Evolutionary conservation across 129 eudicot genomes (phyloP).

Genomic region (Helianthus annuus): HanXRQr2.0-SUNRISE NC_035436.2:150576431-150576930

Average conservation of each 20-base stretch:
- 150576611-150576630: slow-evolving; percentile 74
- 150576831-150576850: slow-evolving; percentile 62
- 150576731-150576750: slow-evolving; percentile 51
- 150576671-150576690: not conserved
- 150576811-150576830: slow-evolving; percentile 88
- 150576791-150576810: slow-evolving; percentile 67
- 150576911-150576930: not conserved
- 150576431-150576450: slow-evolving; percentile 69
- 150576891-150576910: not conserved
- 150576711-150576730: not conserved
- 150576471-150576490: slow-evolving; percentile 87
- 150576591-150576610: slow-evolving; percentile 77
- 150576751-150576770: slow-evolving; percentile 84
- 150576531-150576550: slow-evolving; percentile 89
- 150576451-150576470: slow-evolving; percentile 77
- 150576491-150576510: slow-evolving; percentile 77
- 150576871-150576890: slow-evolving; percentile 6
- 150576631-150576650: slow-evolving; percentile 80
- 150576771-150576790: slow-evolving; percentile 65
- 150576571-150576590: slow-evolving; percentile 90
- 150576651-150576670: slow-evolving; percentile 45
- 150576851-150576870: slow-evolving; percentile 93
- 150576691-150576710: not conserved
- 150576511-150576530: slow-evolving; percentile 57
- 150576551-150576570: slow-evolving; percentile 74